Evolutionary conservation across 805 yeast species (phyloP).

Genomic region (Kodamaea kaohsiungensis): DNA sequence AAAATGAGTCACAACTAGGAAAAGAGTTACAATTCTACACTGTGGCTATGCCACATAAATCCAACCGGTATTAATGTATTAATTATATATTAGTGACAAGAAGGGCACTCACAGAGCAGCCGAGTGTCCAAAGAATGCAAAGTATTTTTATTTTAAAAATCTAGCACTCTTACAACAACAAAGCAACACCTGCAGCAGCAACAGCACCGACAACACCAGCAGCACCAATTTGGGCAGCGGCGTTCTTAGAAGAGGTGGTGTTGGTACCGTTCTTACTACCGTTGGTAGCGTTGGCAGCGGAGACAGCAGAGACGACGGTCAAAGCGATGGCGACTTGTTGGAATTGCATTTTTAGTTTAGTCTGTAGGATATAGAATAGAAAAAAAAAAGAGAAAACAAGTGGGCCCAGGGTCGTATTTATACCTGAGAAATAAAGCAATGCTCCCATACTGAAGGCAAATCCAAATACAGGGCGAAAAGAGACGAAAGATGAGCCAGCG

Average conservation of each 20-base stretch:
- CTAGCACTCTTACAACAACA: slow-evolving; percentile 26
- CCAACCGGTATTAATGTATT: slow-evolving; percentile 2
- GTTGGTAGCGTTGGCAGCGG: slow-evolving; percentile 25
- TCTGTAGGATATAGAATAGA: not conserved
- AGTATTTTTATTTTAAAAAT: not conserved
- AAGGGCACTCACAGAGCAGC: slow-evolving; percentile 3
- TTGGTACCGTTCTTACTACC: slow-evolving; percentile 12
- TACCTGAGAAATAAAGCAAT: not conserved
- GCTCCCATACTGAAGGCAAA: not conserved
- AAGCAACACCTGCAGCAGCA: slow-evolving; percentile 32
- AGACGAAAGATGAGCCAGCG: slow-evolving; percentile 4
- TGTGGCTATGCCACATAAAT: not conserved
- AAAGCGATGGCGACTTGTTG: slow-evolving; percentile 27
- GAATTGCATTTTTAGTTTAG: slow-evolving; percentile 27
- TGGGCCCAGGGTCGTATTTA: not conserved
- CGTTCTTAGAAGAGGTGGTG: slow-evolving; percentile 16
- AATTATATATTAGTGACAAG: not conserved
- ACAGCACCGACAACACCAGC: slow-evolving; percentile 33
- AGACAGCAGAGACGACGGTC: slow-evolving; percentile 29
- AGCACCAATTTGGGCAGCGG: slow-evolving; percentile 29
- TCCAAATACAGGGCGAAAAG: not conserved
- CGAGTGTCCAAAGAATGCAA: slow-evolving; percentile 1
- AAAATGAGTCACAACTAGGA: not conserved
- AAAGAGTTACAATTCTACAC: too few species aligned
- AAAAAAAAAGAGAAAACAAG: not conserved